Percentiles rank a stretch among this genome's conserved stretches.
phyloP scores from a whole-genome alignment of 2,329 filamentous ascomycete genomes.

The Colletotrichum orbiculare region DNA sequence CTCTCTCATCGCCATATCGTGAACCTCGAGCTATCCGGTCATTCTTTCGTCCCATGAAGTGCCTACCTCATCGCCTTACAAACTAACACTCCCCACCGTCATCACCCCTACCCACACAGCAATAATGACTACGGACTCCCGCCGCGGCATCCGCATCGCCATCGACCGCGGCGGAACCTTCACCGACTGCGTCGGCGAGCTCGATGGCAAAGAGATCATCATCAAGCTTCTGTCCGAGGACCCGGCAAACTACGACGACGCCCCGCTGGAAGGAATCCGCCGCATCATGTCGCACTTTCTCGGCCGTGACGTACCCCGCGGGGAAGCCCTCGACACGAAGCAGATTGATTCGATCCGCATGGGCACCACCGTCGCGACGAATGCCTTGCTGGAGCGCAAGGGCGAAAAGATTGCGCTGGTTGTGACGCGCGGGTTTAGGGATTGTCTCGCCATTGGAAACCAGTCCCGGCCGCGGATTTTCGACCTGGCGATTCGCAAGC shows the following conservation, averaged over 20 bases:
- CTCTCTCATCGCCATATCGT: too few relatives aligned
- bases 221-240: constrained; percentile 93
- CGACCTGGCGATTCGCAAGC: constrained; percentile 86
- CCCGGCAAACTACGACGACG: constrained; percentile 89
- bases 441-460: constrained; percentile 90
- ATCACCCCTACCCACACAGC: neutral
- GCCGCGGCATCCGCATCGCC: constrained; percentile 77
- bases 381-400: constrained; percentile 89
- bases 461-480: constrained; percentile 92
- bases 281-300: constrained; percentile 85
- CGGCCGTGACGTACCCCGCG: constrained; percentile 79
- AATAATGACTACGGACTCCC: constrained; percentile 49
- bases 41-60: too few relatives aligned
- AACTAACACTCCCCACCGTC: constrained; percentile 2
- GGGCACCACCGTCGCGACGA: constrained; percentile 95
- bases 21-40: too few relatives aligned
- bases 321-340: constrained; percentile 82
- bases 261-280: constrained; percentile 89
- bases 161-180: constrained; percentile 89
- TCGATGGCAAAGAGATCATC: constrained; percentile 80
- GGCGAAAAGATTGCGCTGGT: constrained; percentile 90
- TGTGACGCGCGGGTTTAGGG: constrained; percentile 87
- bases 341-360: constrained; percentile 92
- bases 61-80: neutral
- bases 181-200: constrained; percentile 90